A percentile compares a stretch with the other conserved stretches of the same genome.
These are phyloP conservation scores for Scolecobasidium constrictum DNA, from an alignment of 2,329 filamentous ascomycete genomes.

Conservation along the genomic window DNA sequence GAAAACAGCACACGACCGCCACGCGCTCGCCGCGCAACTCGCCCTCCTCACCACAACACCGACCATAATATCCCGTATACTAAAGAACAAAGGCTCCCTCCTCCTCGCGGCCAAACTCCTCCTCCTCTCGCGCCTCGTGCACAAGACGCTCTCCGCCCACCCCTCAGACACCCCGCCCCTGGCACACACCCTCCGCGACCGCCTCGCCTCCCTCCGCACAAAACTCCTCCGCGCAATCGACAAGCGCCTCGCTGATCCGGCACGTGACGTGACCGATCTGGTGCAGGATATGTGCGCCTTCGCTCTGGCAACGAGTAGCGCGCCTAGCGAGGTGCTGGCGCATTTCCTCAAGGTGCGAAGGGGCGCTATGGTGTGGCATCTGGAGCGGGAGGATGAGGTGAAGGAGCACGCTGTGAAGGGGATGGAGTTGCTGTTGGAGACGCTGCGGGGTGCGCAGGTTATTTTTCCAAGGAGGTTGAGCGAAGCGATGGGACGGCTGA, in stretches of 20 bases:
- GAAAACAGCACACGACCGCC: conserved; percentile 11
- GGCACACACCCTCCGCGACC: conserved; percentile 53
- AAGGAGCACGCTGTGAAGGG: conserved; percentile 48
- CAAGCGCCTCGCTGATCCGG: conserved; percentile 29
- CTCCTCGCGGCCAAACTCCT: conserved; percentile 52
- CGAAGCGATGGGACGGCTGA: conserved; percentile 57
- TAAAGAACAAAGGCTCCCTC: conserved; percentile 36
- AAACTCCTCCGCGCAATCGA: conserved; percentile 58
- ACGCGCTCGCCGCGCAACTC: conserved; percentile 43
- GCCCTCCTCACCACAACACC: conserved; percentile 47
- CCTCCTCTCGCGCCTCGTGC: conserved; percentile 63
- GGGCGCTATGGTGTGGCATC: conserved; percentile 53
- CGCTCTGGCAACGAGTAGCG: conserved; percentile 69
- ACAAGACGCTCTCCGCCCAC: conserved; percentile 57
- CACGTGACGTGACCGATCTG: conserved; percentile 34
- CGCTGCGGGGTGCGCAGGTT: conserved; percentile 64
- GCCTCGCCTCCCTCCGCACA: conserved; percentile 49
- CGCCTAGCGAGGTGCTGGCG: conserved; percentile 64
- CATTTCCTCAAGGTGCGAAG: conserved; percentile 68
- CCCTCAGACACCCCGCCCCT: conserved; percentile 36
- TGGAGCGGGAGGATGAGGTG: conserved; percentile 33
- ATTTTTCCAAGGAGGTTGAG: conserved; percentile 63
- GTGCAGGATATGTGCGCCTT: conserved; percentile 71
- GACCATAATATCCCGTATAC: conserved; percentile 38
- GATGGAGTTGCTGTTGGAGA: conserved; percentile 63